Conservation (phyloP, 1,284 basidiomycete genomes). For the Rhodotorula sp. region DNA sequence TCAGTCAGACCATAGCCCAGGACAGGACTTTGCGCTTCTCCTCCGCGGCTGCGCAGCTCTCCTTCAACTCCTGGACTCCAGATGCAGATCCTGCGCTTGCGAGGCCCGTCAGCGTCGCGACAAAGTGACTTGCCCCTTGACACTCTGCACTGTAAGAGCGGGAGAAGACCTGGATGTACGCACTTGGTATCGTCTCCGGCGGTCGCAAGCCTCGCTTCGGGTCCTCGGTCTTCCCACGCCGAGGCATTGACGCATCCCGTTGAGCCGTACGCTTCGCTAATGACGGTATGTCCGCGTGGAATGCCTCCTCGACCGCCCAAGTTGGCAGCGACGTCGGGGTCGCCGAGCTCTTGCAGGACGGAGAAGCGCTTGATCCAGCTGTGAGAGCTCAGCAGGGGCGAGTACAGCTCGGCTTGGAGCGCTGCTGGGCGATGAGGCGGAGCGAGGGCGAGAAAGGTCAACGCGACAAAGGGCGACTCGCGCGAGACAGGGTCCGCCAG, state of each 20-base stretch:
- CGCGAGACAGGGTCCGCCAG: background rate
- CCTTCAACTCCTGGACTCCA: conserved; percentile 39
- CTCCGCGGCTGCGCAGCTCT: background rate
- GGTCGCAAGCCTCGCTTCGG: conserved; percentile 23
- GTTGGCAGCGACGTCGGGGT: background rate
- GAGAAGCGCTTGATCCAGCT: conserved; percentile 7
- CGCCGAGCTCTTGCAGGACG: conserved; percentile 16
- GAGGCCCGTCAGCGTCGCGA: background rate
- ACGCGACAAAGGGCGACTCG: conserved; percentile 9
- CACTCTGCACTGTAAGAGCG: too few species aligned
- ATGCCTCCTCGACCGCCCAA: background rate
- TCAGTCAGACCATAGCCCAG: conserved; percentile 20
- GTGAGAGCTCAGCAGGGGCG: background rate
- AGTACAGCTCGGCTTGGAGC: background rate
- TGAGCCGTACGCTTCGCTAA: conserved; percentile 10
- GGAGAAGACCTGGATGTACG: too few species aligned
- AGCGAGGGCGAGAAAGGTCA: background rate
- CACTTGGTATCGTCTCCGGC: conserved; percentile 43
- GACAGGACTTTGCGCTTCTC: background rate
- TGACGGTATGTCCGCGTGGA: conserved; percentile 3
- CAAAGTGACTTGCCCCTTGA: too few species aligned
- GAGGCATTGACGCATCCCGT: conserved; percentile 38
- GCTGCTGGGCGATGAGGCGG: conserved; percentile 7
- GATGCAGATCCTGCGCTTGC: conserved; percentile 37
- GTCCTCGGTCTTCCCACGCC: conserved; percentile 34